phyloP scores from a whole-genome alignment of 1,139 yeast genomes.

The Sugiyamaella pinicola region DNA sequence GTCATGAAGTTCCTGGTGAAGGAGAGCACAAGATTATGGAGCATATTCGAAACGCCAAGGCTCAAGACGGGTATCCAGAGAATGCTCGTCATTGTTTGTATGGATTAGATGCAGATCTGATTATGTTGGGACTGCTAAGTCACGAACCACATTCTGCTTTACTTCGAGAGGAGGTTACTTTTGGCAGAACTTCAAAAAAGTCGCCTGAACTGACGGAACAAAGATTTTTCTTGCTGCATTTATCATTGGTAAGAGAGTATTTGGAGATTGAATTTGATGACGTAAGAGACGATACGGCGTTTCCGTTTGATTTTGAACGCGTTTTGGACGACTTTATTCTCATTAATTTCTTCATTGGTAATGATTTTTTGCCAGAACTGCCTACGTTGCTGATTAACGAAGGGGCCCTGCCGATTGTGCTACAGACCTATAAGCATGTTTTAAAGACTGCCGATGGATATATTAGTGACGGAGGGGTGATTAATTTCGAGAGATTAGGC shows the following conservation, averaged over 20 bases:
- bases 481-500: slow-evolving; percentile 70
- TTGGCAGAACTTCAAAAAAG: slow-evolving; percentile 62
- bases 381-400: slow-evolving; percentile 92
- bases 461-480: slow-evolving; percentile 77
- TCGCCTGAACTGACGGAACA: slow-evolving; percentile 68
- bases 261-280: slow-evolving; percentile 81
- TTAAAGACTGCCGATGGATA: slow-evolving; percentile 79
- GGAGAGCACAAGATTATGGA: slow-evolving; percentile 99
- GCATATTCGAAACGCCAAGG: slow-evolving; percentile 81
- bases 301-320: slow-evolving; percentile 84
- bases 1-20: slow-evolving; percentile 98
- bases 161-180: slow-evolving; percentile 91
- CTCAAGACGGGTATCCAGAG: slow-evolving; percentile 83
- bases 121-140: slow-evolving; percentile 90
- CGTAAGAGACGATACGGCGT: slow-evolving; percentile 58
- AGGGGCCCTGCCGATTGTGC: slow-evolving; percentile 90
- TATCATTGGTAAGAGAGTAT: slow-evolving; percentile 87
- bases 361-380: slow-evolving; percentile 96
- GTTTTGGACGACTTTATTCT: slow-evolving; percentile 90
- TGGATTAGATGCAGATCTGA: slow-evolving; percentile 97
- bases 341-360: slow-evolving; percentile 92
- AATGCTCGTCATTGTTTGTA: slow-evolving; percentile 92
- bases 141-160: slow-evolving; percentile 97
- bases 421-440: slow-evolving; percentile 84
- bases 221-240: slow-evolving; percentile 78